Base-by-base conservation (phyloP, 805 yeast species). In the Hanseniaspora singularis region DNA sequence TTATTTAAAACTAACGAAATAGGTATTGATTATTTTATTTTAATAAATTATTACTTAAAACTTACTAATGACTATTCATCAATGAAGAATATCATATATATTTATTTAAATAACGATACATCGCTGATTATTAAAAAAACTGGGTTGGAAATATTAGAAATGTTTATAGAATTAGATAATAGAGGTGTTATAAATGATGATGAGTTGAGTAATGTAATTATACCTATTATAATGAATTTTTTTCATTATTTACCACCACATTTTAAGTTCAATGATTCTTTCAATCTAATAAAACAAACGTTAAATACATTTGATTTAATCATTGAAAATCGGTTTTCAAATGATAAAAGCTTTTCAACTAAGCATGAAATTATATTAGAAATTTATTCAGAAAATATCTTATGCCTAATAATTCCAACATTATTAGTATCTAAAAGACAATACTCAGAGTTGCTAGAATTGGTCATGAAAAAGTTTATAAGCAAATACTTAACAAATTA, bases 221-320 rank as follows among this genome's bases (percentile, higher is more conserved):
- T 43, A 4, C 47, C 47, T n/a, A 43, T 43, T 4, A 36, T 43
- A 4, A 38, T 34, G n/a, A 30, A 43, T 11, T 43, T 15, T 18
- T 43, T 43, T 32, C 38, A 28, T 14, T 43, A 22, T 26, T 33
- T 43, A 2, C 47, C 47, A 1, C 47, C 47, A 9, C 47, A 43
- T 14, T 43, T 43, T 18, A 20, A 36, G 9, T 2, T 22, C 9
- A 14, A 28, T 16, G 27, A 14, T 6, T 43, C 40, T 12, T 14
- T 22, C 10, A 22, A 31, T 4, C 15, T 43, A 18, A 15, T 43
- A 3, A 36, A 28, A 18, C 31, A 36, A 11, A 24, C 36, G 5
- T 43, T 43, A n/a, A 16, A 22, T 6, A 4, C n/a, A 3, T 43
- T 43, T 20, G 24, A 31, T n/a, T 9, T 16, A 7, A 15, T 16